A percentile compares a stretch with the other conserved stretches of the same genome.
These are phyloP conservation scores for Taiozyma sp. DNA, from an alignment of 1,139 yeast genomes.

Conservation along the genomic window DNA sequence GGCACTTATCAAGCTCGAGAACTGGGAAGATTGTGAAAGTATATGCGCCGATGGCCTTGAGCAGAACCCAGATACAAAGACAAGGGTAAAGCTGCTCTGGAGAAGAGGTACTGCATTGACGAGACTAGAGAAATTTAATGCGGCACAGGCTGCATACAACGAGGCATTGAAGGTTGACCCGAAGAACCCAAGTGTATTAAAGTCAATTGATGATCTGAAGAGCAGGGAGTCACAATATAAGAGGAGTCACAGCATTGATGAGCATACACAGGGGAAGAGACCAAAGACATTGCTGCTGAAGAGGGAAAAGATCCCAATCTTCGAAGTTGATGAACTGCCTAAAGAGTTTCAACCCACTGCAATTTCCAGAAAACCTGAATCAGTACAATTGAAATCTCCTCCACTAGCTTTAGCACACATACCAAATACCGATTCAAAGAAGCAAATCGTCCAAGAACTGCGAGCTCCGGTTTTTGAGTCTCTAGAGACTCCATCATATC, in stretches of 20 bases:
- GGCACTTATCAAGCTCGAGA: conserved; percentile 53
- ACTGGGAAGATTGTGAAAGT: conserved; percentile 51
- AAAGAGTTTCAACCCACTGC: conserved; percentile 24
- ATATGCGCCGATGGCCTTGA: conserved; percentile 59
- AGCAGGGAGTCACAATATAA: conserved; percentile 11
- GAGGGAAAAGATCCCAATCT: conserved; percentile 33
- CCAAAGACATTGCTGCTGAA: conserved; percentile 8
- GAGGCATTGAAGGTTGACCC: conserved; percentile 45
- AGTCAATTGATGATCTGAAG: conserved; percentile 14
- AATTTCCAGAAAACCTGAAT: neutral
- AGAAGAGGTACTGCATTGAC: conserved; percentile 49
- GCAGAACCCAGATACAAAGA: conserved; percentile 20
- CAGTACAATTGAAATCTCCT: neutral
- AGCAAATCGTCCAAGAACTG: neutral
- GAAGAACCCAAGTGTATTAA: conserved; percentile 32
- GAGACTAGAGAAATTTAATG: conserved; percentile 29
- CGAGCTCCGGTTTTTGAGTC: neutral
- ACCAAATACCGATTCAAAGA: neutral
- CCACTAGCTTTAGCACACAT: neutral
- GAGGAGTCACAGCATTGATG: conserved; percentile 19
- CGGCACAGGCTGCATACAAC: conserved; percentile 35
- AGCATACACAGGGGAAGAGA: conserved; percentile 10
- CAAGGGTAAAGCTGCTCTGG: conserved; percentile 49
- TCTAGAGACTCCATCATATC: conserved; percentile 1
- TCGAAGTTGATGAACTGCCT: conserved; percentile 45